Base-by-base conservation (phyloP, 2,329 filamentous ascomycete species). In the Fusarium tricinctum region DNA sequence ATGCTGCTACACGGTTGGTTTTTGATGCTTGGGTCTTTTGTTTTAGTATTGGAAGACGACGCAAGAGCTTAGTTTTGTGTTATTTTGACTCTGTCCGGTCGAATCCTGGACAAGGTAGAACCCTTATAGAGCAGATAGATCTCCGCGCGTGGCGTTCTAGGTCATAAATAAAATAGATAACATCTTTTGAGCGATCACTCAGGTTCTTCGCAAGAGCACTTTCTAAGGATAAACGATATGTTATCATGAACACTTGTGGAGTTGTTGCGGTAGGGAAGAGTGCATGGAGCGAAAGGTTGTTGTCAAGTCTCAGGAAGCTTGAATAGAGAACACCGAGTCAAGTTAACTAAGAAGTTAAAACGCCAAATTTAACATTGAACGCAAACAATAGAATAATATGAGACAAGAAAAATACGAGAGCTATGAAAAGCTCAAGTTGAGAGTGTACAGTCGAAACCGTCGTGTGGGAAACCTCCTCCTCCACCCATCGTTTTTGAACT, bases 371-470 rank as follows among this genome's bases (percentile, higher is more conserved):
- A 64, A 62, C 55, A 69, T 58, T 66, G 55, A 72, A 58, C 68
- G 51, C 52, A 57, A 60, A 44, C 46, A 58, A 47, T 45, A 63
- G 68, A 58, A 70, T 59, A 61, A 59, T 64, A 58, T 51, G 59
- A 66, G 47, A 56, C 58, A 71, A 69, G 62, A 69, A 69, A 33
- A 71, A 73, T 59, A 66, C 53, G 54, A 60, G 65, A 70, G 69
- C 47, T 63, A 23, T 42, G 26, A 43, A 46, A 30, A 59, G 59
- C 68, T 49, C 67, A 53, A 73, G 64, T 55, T 65, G 61, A 64
- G 67, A 73, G 71, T 73, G 58, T 72, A 73, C 71, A 73, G 59
- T 71, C 69, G 68, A 66, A 64, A 60, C 48, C 47, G 48, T 60
- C 56, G 58, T 62, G 39, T 60, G 45, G 47, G 57, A 69, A 65